Evolutionary conservation across 108 stramenopile genomes (phyloP).

Genomic region (Craspedostauros australis): DNA sequence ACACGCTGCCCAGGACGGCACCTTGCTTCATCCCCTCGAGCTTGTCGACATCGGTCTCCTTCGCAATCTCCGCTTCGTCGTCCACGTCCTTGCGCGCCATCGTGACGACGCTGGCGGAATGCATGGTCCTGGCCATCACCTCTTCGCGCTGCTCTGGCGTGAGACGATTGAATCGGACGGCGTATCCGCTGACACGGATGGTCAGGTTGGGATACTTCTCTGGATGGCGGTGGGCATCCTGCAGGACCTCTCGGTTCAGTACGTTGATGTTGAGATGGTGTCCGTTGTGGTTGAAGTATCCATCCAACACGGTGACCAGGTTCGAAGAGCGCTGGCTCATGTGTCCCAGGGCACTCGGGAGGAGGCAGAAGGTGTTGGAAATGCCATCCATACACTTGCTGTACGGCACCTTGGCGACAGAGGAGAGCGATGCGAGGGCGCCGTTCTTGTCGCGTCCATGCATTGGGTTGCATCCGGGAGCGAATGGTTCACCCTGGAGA

Average conservation of each 20-base stretch:
- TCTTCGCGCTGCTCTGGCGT: constrained; percentile 66
- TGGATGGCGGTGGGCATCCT: constrained; percentile 57
- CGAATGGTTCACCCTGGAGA: constrained; percentile 44
- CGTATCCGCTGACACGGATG: constrained; percentile 58
- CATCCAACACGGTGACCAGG: constrained; percentile 49
- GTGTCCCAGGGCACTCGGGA: constrained; percentile 51
- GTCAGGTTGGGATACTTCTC: constrained; percentile 65
- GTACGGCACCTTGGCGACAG: constrained; percentile 66
- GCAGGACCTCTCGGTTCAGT: constrained; percentile 33
- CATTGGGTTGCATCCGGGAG: constrained; percentile 41
- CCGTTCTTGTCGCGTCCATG: constrained; percentile 54
- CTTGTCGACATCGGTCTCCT: background rate
- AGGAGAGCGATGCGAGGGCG: constrained; percentile 51
- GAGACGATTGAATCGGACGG: constrained; percentile 56
- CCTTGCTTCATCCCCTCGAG: constrained; percentile 13
- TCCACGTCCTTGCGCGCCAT: constrained; percentile 8
- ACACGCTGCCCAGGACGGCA: constrained; percentile 24
- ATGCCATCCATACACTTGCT: constrained; percentile 60
- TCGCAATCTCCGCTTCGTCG: background rate
- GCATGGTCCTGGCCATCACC: constrained; percentile 50
- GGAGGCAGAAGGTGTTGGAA: constrained; percentile 60
- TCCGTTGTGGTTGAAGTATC: constrained; percentile 44
- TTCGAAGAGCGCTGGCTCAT: constrained; percentile 24
- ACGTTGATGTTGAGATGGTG: constrained; percentile 69
- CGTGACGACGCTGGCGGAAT: constrained; percentile 23